Base-by-base conservation (phyloP, 176 grass and related monocot genomes). In the Oryza meridionalis region DNA sequence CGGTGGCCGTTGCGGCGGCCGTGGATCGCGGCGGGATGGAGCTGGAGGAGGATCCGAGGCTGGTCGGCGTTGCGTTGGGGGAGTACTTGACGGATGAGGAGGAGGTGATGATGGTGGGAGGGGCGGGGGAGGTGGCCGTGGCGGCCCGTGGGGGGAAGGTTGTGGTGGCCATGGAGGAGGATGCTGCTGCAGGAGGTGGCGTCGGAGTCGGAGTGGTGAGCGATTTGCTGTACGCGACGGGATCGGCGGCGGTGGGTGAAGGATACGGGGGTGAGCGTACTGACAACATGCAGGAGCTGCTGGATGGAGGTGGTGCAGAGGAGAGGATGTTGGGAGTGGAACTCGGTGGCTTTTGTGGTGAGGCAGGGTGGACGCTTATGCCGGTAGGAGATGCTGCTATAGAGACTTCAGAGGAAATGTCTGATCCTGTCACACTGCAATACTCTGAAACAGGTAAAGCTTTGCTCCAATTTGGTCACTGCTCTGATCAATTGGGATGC, bases 361-460 rank as follows among this genome's bases (percentile, higher is more conserved):
- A 40, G 14, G 69, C 11, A 0, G 15, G 46, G 2, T 26, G 19
- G 64, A 17, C 10, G 7, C 63, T 7, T 27, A 72, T 24, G 17
- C 40, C 66, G 71, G n/a, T 26, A 47, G 27, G 75, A 66, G 13
- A 43, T 26, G 3, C 64, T 3, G 73, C 53, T 38, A 16, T 31
- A 42, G 67, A 83, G 16, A 65, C 50, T 53, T 5, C 3, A 58
- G n/a, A 37, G 9, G 50, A 71, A 31, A 1, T 26, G 12, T 55
- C 27, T 46, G 26, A 40, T 65, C 32, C 4, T 11, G 16, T 24
- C 3, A 15, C 15, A 4, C 10, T 32, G 51, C 21, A 58, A 15
- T 61, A 59, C 53, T 24, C 59, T 24, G 69, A 62, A 78, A 8
- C 22, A 21, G 38, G 35, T 83, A 40, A 76, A 65, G 83, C 17